Evolutionary conservation across 2,329 filamentous ascomycete genomes (phyloP).

Genomic region (Dactylellina parvicollis): DNA sequence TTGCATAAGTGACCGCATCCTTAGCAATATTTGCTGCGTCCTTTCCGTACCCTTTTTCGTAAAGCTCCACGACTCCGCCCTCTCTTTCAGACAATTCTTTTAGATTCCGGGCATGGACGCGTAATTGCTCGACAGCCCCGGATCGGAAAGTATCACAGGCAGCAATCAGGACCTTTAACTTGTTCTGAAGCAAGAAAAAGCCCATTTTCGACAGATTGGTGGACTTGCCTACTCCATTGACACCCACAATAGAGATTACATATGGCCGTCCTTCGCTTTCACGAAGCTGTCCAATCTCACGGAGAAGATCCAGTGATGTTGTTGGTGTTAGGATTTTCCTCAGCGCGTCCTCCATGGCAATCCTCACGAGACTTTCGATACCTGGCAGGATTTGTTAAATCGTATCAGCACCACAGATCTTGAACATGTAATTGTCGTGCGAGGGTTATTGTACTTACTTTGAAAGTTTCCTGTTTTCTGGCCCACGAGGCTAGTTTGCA

Average conservation of each 20-base stretch:
- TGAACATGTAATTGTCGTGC: background rate
- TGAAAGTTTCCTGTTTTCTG: constrained; percentile 94
- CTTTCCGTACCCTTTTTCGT: constrained; percentile 97
- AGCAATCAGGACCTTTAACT: constrained; percentile 91
- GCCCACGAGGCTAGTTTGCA: constrained; percentile 87
- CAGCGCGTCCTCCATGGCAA: constrained; percentile 89
- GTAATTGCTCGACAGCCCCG: constrained; percentile 94
- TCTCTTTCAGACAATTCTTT: constrained; percentile 87
- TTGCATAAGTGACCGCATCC: constrained; percentile 85
- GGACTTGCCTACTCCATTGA: constrained; percentile 98
- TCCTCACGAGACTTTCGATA: constrained; percentile 82
- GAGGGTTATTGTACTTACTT: constrained; percentile 62
- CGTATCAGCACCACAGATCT: constrained; percentile 56
- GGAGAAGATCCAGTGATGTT: constrained; percentile 90
- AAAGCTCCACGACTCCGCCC: constrained; percentile 85
- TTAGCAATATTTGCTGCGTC: constrained; percentile 95
- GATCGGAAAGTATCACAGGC: constrained; percentile 97
- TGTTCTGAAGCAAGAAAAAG: constrained; percentile 97
- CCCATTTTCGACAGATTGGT: constrained; percentile 98
- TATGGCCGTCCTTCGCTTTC: constrained; percentile 79
- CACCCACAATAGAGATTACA: constrained; percentile 96
- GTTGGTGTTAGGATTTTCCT: constrained; percentile 96
- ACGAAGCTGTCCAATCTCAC: constrained; percentile 81
- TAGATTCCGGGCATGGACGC: constrained; percentile 92
- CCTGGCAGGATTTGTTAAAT: constrained; percentile 61